Evolutionary conservation across 495 filamentous ascomycete species (phyloP).

Genomic region (Schizothecium vesticola): DNA sequence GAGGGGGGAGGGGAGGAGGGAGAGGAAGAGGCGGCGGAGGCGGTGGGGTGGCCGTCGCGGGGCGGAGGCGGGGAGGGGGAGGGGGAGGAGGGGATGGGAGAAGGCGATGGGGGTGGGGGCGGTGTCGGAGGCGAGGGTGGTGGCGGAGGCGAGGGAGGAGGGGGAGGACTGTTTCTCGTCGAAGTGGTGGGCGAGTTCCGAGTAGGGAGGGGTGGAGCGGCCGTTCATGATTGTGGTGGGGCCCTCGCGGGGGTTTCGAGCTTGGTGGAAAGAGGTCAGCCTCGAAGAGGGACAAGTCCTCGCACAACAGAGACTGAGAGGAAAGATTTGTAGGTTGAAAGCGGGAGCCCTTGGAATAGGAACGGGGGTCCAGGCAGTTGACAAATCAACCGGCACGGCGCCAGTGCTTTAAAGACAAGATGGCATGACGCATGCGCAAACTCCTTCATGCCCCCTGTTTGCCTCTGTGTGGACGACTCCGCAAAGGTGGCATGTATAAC

Average conservation of each 20-base stretch:
- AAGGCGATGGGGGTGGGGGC: conserved; percentile 28
- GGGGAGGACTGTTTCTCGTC: background rate
- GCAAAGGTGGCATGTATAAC: background rate
- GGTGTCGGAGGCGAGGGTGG: conserved; percentile 27
- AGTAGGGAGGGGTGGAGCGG: background rate
- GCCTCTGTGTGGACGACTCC: background rate
- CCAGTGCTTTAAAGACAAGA: background rate
- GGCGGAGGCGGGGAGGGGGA: conserved; percentile 11
- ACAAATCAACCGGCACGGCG: background rate
- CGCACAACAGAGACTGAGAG: background rate
- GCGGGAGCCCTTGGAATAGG: background rate
- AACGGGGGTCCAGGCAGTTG: background rate
- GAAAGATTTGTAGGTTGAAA: background rate
- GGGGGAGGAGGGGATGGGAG: conserved; percentile 22
- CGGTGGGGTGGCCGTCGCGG: conserved; percentile 7
- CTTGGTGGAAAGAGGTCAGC: background rate
- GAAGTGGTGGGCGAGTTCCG: background rate
- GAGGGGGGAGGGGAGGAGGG: conserved; percentile 28
- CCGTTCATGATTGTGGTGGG: background rate
- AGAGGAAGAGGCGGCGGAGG: conserved; percentile 29
- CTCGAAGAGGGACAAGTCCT: background rate
- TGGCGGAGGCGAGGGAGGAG: conserved; percentile 6
- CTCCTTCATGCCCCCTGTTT: too few relatives aligned
- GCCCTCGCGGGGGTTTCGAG: background rate
- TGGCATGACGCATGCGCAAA: too few relatives aligned